phyloP scores from a whole-genome alignment of 331 rosid genomes.

The Pyracantha coccinea region DNA sequence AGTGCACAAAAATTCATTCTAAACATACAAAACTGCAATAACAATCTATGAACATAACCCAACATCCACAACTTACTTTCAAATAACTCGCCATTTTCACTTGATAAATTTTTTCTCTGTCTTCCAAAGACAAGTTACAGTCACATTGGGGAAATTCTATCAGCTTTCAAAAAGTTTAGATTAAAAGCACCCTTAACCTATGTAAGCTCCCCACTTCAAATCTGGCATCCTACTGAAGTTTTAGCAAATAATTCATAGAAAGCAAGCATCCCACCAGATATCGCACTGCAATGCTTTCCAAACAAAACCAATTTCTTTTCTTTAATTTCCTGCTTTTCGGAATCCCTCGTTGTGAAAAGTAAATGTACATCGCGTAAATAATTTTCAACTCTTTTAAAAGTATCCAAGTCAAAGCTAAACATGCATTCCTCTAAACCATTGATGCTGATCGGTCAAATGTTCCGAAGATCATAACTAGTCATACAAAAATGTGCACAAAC shows the following conservation, averaged over 20 bases:
- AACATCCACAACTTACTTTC: not conserved
- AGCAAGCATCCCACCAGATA: not conserved
- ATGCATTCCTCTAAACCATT: not conserved
- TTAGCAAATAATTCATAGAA: not conserved
- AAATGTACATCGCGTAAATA: not conserved
- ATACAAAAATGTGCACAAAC: slow-evolving; percentile 1
- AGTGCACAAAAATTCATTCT: not conserved
- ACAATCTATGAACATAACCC: not conserved
- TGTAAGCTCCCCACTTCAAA: not conserved
- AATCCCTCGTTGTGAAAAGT: not conserved
- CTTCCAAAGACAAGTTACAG: not conserved
- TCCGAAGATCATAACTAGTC: not conserved
- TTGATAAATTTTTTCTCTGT: no score
- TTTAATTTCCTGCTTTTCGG: not conserved
- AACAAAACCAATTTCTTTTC: not conserved
- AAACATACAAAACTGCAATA: not conserved
- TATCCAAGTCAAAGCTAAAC: not conserved
- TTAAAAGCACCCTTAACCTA: not conserved
- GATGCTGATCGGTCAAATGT: no score
- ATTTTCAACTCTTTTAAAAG: not conserved
- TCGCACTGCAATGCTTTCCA: not conserved
- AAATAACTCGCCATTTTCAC: not conserved
- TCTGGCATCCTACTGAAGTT: not conserved
- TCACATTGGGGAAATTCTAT: not conserved
- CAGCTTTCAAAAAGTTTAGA: not conserved